Conservation (phyloP, 2,329 filamentous ascomycete species). For the Sporothrix brasiliensis region DNA sequence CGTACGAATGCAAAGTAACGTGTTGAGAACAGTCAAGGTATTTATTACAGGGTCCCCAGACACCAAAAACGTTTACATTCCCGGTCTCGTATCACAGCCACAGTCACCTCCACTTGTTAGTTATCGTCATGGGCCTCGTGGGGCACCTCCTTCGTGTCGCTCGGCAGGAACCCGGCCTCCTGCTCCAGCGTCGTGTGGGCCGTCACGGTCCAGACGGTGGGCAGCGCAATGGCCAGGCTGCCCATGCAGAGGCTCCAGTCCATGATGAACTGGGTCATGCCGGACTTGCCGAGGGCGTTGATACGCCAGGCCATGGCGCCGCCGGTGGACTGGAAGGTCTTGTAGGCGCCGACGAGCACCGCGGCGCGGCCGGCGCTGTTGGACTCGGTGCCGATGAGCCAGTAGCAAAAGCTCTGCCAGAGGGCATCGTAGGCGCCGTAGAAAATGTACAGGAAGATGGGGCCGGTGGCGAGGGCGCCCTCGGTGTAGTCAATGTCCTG, state of each 20-base stretch:
- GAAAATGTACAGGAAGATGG: slow-evolving; percentile 71
- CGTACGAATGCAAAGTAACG: too few relatives aligned
- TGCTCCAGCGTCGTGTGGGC: slow-evolving; percentile 39
- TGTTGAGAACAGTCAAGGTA: too few relatives aligned
- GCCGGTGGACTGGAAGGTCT: slow-evolving; percentile 49
- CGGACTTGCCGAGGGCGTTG: slow-evolving; percentile 44
- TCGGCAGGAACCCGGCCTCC: slow-evolving; percentile 37
- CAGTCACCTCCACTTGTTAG: background rate
- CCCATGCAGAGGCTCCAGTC: slow-evolving; percentile 53
- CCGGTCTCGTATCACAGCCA: too few relatives aligned
- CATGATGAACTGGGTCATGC: slow-evolving; percentile 51
- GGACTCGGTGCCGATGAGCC: slow-evolving; percentile 55
- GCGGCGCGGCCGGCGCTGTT: slow-evolving; percentile 49
- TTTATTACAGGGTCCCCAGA: too few relatives aligned
- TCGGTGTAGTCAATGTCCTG: slow-evolving; percentile 45
- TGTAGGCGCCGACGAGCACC: slow-evolving; percentile 52
- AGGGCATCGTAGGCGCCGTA: slow-evolving; percentile 70
- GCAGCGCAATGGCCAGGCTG: slow-evolving; percentile 48
- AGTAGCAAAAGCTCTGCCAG: slow-evolving; percentile 68
- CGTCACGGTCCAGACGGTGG: slow-evolving; percentile 47
- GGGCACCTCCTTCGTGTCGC: slow-evolving; percentile 25
- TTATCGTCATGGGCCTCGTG: background rate
- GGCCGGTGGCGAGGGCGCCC: slow-evolving; percentile 18
- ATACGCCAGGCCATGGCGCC: slow-evolving; percentile 53
- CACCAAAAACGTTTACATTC: too few relatives aligned